Percentiles rank a stretch among this genome's conserved stretches.
Evolutionary conservation across 306 rosid species (phyloP).

Genomic region (Sicyos baderoa): DNA sequence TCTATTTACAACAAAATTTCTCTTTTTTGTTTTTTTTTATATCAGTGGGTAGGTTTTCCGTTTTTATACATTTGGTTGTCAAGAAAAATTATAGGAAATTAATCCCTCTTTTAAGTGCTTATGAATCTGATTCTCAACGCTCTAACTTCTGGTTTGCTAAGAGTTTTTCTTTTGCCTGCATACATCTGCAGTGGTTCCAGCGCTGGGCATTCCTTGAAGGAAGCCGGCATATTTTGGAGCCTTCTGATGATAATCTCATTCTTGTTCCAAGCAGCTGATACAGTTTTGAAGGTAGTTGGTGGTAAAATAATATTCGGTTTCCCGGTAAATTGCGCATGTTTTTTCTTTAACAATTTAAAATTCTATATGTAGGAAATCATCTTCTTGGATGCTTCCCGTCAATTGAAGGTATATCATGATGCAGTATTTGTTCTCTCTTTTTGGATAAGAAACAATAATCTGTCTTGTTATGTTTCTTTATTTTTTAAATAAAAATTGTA

Average conservation of each 20-base stretch:
- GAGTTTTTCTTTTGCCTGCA: conserved; percentile 22
- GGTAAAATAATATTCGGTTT: conserved; percentile 18
- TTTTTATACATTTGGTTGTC: no score
- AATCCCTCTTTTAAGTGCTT: no score
- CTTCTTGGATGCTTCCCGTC: conserved; percentile 49
- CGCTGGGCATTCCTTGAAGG: conserved; percentile 68
- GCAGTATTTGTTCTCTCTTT: conserved; percentile 13
- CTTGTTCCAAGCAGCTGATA: conserved; percentile 80
- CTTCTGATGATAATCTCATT: conserved; percentile 79
- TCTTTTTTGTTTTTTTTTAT: no score
- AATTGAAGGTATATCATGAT: conserved; percentile 43
- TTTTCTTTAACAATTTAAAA: conserved; percentile 22
- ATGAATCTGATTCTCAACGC: no score
- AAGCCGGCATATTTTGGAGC: conserved; percentile 83
- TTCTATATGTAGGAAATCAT: conserved; percentile 59
- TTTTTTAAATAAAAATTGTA: not conserved
- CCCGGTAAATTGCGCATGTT: conserved; percentile 14
- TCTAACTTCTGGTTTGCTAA: no score
- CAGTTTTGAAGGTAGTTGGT: conserved; percentile 64
- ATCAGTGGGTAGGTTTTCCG: no score
- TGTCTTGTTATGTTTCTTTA: not conserved
- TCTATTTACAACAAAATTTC: no score
- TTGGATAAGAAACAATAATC: not conserved
- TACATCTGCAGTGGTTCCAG: conserved; percentile 55
- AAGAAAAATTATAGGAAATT: no score